phyloP scores from a whole-genome alignment of 2,329 filamentous ascomycete genomes.

The Aspergillus eucalypticola region DNA sequence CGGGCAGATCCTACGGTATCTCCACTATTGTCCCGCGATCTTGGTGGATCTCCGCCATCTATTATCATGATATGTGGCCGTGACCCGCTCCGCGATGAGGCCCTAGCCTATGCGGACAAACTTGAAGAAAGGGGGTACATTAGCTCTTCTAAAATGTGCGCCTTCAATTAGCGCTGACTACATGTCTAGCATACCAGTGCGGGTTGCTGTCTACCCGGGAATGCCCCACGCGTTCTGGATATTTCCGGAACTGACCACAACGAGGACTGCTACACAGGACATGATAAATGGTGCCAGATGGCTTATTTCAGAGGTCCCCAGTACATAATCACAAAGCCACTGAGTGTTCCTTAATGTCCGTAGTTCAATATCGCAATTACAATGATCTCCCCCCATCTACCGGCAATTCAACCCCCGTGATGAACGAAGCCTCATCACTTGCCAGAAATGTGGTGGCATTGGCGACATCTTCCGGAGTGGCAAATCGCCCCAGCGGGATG shows the following conservation, averaged over 20 bases:
- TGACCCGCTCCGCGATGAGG: neutral
- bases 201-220: neutral
- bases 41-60: neutral
- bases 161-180: neutral
- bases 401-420: neutral
- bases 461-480: neutral
- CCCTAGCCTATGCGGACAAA: neutral
- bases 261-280: neutral
- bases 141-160: neutral
- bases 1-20: neutral
- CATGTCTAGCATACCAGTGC: neutral
- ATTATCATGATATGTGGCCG: neutral
- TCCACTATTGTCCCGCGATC: neutral
- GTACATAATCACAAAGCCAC: too few relatives aligned
- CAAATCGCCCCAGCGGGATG: neutral
- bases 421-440: neutral
- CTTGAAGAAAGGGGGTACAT: neutral
- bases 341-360: too few relatives aligned
- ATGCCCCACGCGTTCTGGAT: neutral
- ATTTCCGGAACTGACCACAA: neutral
- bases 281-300: neutral
- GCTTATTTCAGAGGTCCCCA: neutral
- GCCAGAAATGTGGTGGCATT: neutral
- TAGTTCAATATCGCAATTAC: neutral
- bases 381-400: neutral